Base-by-base conservation (phyloP, 78 protist species). In the Andalucia godoyi region DNA sequence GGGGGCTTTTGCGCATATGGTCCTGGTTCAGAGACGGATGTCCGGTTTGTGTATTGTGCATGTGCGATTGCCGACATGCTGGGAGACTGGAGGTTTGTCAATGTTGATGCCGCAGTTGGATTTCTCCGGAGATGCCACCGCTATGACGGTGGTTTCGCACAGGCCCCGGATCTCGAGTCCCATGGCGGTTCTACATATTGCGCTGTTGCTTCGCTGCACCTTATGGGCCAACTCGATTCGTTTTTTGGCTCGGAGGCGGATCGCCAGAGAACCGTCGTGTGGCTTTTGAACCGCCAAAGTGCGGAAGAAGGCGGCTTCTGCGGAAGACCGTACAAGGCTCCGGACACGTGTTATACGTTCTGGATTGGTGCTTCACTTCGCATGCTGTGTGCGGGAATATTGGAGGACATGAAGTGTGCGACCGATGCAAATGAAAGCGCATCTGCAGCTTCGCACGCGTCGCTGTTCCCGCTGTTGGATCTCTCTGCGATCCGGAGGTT, bases 301-400 rank as follows among this genome's bases (percentile, higher is more conserved):
- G n/a, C n/a, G n/a, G n/a, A n/a, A 18, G 32, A 27, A 10, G 9
- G 8, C 33, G 73, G 73, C 9, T 68, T 68, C 49, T 30, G 63
- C 49, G 73, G 73, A 18, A 27, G 73, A 13, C 73, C 73, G 37
- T 30, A 68, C 66, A 68, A 68, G 18, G 45, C 7, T 25, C 32
- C 49, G 13, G 73, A 68, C 58, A 68, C 73, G 17, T 68, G 73
- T 25, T 68, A 68, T 23, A 51, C 64, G 37, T 68, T 34, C 40
- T 68, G 73, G 73, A 10, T 68, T 23, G 73, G 73, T n/a, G 23
- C 69, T 13, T 58, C 76, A n/a, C n/a, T n/a, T n/a, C n/a, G n/a
- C n/a, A n/a, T n/a, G n/a, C n/a, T n/a, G 49, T 45, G 17, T 45
- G 49, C n/a, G n/a, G n/a, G n/a, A n/a, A n/a, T n/a, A n/a, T n/a